A percentile compares a stretch with the other conserved stretches of the same genome.
Evolutionary conservation across 129 eudicot genomes (phyloP).

Genomic region (Pittosporum tobira): DNA sequence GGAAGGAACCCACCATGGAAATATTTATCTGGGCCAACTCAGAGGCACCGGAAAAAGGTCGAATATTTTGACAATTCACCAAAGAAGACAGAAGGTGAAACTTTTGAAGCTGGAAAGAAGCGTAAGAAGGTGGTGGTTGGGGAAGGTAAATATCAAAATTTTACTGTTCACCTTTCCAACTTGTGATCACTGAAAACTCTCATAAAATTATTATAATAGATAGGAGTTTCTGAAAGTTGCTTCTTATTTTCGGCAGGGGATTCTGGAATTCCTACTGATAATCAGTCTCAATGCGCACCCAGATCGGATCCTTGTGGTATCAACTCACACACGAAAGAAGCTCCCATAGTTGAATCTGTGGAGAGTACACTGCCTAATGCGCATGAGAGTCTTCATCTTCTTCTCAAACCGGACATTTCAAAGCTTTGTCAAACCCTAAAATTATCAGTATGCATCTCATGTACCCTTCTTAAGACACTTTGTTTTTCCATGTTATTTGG

Average conservation of each 20-base stretch:
- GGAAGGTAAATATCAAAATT: constrained; percentile 26
- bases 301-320: constrained; percentile 9
- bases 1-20: constrained; percentile 65
- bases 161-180: not conserved
- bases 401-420: constrained; percentile 31
- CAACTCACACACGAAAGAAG: not conserved
- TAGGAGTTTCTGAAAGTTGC: constrained; percentile 11
- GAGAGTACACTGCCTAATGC: constrained; percentile 19
- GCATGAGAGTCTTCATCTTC: constrained; percentile 25
- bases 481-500: not conserved
- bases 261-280: constrained; percentile 17
- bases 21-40: constrained; percentile 31
- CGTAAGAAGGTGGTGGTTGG: constrained; percentile 34
- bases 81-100: constrained; percentile 20
- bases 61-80: constrained; percentile 30
- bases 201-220: not conserved
- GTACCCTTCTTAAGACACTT: not conserved
- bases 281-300: constrained; percentile 24
- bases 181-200: not conserved
- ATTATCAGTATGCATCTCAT: constrained; percentile 47
- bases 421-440: constrained; percentile 48
- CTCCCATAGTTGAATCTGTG: constrained; percentile 1
- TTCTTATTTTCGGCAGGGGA: constrained; percentile 25
- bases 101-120: constrained; percentile 45
- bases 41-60: constrained; percentile 65